phyloP scores from a whole-genome alignment of 495 filamentous ascomycete genomes.

The Cercophora samala region DNA sequence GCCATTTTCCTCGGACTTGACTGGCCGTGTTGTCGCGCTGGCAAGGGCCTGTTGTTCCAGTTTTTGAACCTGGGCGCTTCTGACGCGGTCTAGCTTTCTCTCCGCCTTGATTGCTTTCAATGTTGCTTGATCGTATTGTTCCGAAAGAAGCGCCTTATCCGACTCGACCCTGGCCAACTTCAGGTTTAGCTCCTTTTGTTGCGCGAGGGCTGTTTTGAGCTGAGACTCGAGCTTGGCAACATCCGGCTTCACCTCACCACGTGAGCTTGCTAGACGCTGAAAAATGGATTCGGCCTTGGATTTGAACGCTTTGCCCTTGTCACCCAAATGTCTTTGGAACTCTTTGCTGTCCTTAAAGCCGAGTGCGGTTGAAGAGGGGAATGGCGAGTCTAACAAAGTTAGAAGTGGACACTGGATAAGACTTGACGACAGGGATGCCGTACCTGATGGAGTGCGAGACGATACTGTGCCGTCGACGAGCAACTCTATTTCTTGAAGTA shows the following conservation, averaged over 20 bases:
- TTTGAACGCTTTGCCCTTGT: constrained; percentile 49
- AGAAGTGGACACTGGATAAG: constrained; percentile 36
- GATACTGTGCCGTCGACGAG: constrained; percentile 54
- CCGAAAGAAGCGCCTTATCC: constrained; percentile 80
- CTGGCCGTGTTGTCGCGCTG: constrained; percentile 50
- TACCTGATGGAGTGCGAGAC: constrained; percentile 52
- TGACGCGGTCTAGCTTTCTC: constrained; percentile 83
- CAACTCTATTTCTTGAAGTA: constrained; percentile 81
- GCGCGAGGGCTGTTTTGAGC: constrained; percentile 68
- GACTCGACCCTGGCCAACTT: constrained; percentile 71
- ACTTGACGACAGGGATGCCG: constrained; percentile 24
- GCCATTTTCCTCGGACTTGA: constrained; percentile 53
- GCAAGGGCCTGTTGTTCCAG: constrained; percentile 84
- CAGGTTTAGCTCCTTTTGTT: constrained; percentile 73
- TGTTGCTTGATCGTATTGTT: constrained; percentile 79
- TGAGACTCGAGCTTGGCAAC: constrained; percentile 68
- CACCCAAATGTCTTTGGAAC: constrained; percentile 74
- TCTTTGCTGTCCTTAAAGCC: constrained; percentile 62
- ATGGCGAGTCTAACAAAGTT: constrained; percentile 31
- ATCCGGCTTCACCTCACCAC: constrained; percentile 56
- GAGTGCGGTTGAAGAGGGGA: constrained; percentile 57
- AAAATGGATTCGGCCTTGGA: constrained; percentile 43
- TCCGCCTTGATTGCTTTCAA: constrained; percentile 91
- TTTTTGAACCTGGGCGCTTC: constrained; percentile 85
- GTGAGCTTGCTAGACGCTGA: constrained; percentile 36